Evolutionary conservation across 192 early-diverging fungal species (phyloP).

Genomic region (Podila minutissima): DNA sequence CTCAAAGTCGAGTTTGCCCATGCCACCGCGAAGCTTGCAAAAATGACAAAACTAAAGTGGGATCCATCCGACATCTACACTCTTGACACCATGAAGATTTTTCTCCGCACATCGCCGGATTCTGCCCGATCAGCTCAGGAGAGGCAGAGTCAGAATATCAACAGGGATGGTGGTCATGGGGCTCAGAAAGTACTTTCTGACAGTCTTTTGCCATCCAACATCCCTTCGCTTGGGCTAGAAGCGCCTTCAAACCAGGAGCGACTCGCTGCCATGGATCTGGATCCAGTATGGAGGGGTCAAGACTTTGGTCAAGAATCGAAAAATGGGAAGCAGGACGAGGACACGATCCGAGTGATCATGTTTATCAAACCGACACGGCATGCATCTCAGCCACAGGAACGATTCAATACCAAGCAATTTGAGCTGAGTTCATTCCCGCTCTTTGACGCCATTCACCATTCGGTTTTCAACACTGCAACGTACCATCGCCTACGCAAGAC

Average conservation of each 20-base stretch:
- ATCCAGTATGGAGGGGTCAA: conserved; percentile 24
- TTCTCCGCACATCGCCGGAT: conserved; percentile 1
- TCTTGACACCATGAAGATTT: conserved; percentile 32
- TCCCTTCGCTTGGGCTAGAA: neutral
- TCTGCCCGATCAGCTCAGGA: neutral
- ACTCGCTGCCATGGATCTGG: conserved; percentile 29
- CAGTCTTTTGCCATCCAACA: neutral
- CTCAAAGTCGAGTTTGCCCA: conserved; percentile 44
- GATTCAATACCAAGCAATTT: conserved; percentile 29
- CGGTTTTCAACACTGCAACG: conserved; percentile 44
- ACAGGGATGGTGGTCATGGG: no score
- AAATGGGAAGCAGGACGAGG: neutral
- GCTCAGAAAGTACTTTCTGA: neutral
- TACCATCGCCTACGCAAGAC: conserved; percentile 46
- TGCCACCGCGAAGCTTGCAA: conserved; percentile 23
- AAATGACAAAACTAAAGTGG: conserved; percentile 42
- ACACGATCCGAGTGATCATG: conserved; percentile 45
- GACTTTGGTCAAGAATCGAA: neutral
- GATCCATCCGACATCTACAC: conserved; percentile 40
- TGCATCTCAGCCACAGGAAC: conserved; percentile 27
- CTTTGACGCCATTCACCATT: conserved; percentile 55
- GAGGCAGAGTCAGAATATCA: no score
- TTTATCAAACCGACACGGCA: conserved; percentile 53
- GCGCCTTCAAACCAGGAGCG: neutral
- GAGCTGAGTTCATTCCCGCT: conserved; percentile 49